Conservation (phyloP, 306 rosid genomes). For the Medicago ruthenica region DNA sequence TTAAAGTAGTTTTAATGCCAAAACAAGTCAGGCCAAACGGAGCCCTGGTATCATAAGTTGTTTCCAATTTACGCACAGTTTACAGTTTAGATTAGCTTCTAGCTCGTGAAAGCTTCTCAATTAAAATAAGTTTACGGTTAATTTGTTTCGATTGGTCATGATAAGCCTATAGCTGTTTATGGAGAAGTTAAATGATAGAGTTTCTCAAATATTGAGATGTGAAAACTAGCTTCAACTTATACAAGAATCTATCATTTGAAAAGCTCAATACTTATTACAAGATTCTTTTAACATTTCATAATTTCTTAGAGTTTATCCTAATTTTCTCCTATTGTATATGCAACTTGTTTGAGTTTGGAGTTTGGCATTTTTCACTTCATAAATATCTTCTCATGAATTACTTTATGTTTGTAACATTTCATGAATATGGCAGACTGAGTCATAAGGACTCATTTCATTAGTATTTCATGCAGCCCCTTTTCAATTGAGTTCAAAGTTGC, state of each 20-base stretch:
- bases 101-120: not conserved
- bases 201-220: not conserved
- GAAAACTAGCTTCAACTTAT: not conserved
- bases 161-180: not conserved
- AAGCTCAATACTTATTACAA: not conserved
- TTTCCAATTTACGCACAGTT: not conserved
- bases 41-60: not conserved
- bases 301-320: no score
- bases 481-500: slow-evolving; percentile 85
- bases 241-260: not conserved
- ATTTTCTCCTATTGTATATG: no score
- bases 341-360: not conserved
- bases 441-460: slow-evolving; percentile 22
- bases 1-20: no score
- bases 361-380: slow-evolving; percentile 7
- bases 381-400: not conserved
- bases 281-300: not conserved
- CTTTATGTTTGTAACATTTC: not conserved
- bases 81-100: not conserved
- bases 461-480: slow-evolving; percentile 73
- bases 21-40: no score
- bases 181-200: not conserved
- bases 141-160: not conserved
- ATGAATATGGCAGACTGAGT: not conserved
- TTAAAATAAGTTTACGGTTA: not conserved